Evolutionary conservation across 257 asterid genomes (phyloP).

Genomic region (Fraxinus cuspidata): DNA sequence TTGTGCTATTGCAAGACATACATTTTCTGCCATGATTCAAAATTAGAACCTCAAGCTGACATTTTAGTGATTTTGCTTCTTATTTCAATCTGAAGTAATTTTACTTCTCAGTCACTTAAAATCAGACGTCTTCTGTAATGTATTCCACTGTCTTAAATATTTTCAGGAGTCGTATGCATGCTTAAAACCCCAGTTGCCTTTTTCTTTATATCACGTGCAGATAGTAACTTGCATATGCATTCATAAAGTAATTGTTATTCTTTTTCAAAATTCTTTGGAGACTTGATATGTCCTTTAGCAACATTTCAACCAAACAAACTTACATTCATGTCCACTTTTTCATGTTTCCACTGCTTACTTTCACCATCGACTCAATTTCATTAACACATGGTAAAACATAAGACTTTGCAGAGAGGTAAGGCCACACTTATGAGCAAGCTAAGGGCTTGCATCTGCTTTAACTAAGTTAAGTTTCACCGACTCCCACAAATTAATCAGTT

Average conservation of each 20-base stretch:
- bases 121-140: not conserved
- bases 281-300: not conserved
- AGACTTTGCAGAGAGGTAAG: not conserved
- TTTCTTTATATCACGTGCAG: not conserved
- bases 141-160: not conserved
- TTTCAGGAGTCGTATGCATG: conserved; percentile 13
- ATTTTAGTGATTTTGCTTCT: not conserved
- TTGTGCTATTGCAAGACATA: conserved; percentile 7
- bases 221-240: not conserved
- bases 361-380: not conserved
- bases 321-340: not conserved
- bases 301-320: not conserved
- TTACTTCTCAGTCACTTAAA: conserved; percentile 7
- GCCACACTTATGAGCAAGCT: not conserved
- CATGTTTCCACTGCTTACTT: not conserved
- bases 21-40: not conserved
- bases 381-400: not conserved
- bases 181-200: conserved; percentile 11
- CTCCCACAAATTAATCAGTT: not conserved
- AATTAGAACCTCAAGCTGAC: conserved; percentile 3
- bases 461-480: not conserved
- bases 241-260: not conserved
- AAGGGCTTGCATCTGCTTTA: not conserved
- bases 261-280: not conserved
- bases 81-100: conserved; percentile 15